phyloP scores from a whole-genome alignment of 2,329 filamentous ascomycete species.

The Exophiala aquamarina region DNA sequence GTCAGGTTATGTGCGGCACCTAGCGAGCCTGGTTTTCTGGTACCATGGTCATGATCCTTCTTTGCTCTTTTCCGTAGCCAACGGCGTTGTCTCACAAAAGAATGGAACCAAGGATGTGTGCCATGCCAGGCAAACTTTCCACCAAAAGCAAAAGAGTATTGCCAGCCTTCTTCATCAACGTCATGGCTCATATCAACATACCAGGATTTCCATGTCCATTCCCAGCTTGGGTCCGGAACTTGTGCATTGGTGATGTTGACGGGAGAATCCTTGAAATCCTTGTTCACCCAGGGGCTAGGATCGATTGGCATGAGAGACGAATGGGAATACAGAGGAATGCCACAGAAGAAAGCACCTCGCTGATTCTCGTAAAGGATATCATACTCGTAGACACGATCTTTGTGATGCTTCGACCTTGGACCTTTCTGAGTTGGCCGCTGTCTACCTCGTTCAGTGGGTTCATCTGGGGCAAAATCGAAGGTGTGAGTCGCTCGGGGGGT shows the following conservation, averaged over 20 bases:
- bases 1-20: conserved; percentile 66
- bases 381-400: conserved; percentile 52
- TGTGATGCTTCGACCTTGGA: conserved; percentile 25
- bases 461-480: conserved; percentile 17
- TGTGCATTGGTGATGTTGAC: conserved; percentile 82
- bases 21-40: conserved; percentile 32
- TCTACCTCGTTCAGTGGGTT: conserved; percentile 5
- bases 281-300: conserved; percentile 82
- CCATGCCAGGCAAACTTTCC: conserved; percentile 80
- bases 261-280: conserved; percentile 54
- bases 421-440: conserved; percentile 8
- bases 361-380: conserved; percentile 97
- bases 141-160: conserved; percentile 87
- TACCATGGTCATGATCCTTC: conserved; percentile 42
- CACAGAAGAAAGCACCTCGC: conserved; percentile 84
- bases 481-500: conserved; percentile 8
- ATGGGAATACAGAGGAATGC: conserved; percentile 83
- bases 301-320: conserved; percentile 84
- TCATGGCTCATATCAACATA: conserved; percentile 77
- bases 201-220: conserved; percentile 77
- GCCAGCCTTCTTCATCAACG: conserved; percentile 89
- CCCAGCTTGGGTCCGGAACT: conserved; percentile 91
- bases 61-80: conserved; percentile 83
- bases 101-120: conserved; percentile 86
- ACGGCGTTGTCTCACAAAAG: conserved; percentile 83